A percentile compares a stretch with the other conserved stretches of the same genome.
Evolutionary conservation across 768 basidiomycete species (phyloP).

Genomic region (Porphyrellus cyaneotinctus): DNA sequence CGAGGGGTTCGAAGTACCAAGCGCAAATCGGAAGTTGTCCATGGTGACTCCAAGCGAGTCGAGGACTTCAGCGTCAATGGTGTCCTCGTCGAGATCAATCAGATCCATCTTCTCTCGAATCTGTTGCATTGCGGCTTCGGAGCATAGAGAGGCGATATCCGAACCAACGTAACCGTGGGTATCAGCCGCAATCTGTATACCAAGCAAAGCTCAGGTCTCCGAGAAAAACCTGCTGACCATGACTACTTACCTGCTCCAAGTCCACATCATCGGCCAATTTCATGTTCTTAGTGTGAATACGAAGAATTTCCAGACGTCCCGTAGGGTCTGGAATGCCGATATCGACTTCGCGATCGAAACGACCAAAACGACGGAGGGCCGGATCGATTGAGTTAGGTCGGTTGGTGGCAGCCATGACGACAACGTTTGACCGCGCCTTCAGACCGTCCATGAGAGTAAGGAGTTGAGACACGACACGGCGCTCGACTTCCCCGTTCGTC

Average conservation of each 20-base stretch:
- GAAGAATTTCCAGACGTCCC: conserved; percentile 96
- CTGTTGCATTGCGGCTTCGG: conserved; percentile 99
- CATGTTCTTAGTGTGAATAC: conserved; percentile 99
- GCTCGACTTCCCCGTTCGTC: conserved; percentile 99
- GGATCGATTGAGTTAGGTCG: conserved; percentile 99
- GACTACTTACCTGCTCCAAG: conserved; percentile 70
- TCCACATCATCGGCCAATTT: conserved; percentile 96
- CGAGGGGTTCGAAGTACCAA: conserved; percentile 96
- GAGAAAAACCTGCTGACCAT: not conserved
- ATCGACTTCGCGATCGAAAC: conserved; percentile 99
- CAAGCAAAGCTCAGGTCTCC: conserved; percentile 4
- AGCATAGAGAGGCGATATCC: conserved; percentile 95
- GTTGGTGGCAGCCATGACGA: conserved; percentile 99
- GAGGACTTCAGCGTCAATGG: conserved; percentile 98
- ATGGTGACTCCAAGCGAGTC: conserved; percentile 99
- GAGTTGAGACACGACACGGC: conserved; percentile 97
- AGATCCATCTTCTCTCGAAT: conserved; percentile 99
- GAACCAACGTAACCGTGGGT: conserved; percentile 99
- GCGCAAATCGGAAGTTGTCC: conserved; percentile 99
- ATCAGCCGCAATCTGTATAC: conserved; percentile 85
- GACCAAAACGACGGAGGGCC: conserved; percentile 96
- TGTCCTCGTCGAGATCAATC: conserved; percentile 94
- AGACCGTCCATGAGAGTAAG: conserved; percentile 99
- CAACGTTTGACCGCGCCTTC: conserved; percentile 97
- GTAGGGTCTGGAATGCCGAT: conserved; percentile 99